Evolutionary conservation across 2,329 filamentous ascomycete genomes (phyloP), one percentile per base, ranked within the genome.

Genomic region (Fusarium begoniae): DNA sequence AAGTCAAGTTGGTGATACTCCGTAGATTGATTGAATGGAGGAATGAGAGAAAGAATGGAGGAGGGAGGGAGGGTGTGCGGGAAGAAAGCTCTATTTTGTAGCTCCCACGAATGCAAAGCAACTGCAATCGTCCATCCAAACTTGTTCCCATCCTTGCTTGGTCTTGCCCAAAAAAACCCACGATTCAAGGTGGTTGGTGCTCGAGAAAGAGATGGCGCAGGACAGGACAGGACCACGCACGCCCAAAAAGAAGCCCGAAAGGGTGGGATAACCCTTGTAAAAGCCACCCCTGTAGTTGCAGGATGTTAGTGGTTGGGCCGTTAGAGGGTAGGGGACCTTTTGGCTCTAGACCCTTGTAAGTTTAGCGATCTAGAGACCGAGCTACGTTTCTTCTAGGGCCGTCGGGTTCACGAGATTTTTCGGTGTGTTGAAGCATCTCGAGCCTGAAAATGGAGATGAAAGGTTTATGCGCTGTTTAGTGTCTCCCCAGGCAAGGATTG

Each of bases 141-240:
- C 55, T 56, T 54, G 38, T 45, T 37, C 41, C 38, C 58, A 56
- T 69, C 45, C 56, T 72, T 35, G 55, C 56, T 72, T 35, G 55
- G n/a, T 30, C 22, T 14, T 41, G 11, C 18, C 44, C 41, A 44
- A 18, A 55, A 40, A 40, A 58, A 50, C 40, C 41, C 40, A 40
- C 32, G 47, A 61, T 63, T 37, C 35, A 53, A 58, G 68, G 72
- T 72, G 72, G 72, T 74, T 74, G 72, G 72, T 70, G 59, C 71
- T 63, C 62, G 43, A 38, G 68, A 69, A 72, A 74, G 50, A 59
- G 64, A 75, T 72, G 72, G 72, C 72, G 71, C 71, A 74, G 72
- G 71, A 59, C 70, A 35, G 32, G 32, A 35, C 32, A 35, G 32
- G 32, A 35, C 32, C 50, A 64, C 63, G 62, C 55, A 64, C 63